Base-by-base conservation (phyloP, 2,329 filamentous ascomycete genomes). In the Fusarium circinatum region DNA sequence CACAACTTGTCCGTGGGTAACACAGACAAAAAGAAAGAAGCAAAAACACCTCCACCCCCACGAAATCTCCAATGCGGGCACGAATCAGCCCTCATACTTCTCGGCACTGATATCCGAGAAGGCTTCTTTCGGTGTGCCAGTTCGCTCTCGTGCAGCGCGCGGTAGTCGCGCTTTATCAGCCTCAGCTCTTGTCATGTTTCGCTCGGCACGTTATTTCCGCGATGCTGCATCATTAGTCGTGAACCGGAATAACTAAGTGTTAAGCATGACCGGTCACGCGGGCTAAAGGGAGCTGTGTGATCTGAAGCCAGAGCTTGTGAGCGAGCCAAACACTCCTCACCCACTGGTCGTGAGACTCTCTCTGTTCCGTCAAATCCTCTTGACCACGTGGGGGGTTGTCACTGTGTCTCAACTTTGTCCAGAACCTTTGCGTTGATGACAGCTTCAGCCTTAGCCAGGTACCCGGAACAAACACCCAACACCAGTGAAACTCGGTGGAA, bases 171-270 rank as follows among this genome's bases (percentile, higher is more conserved):
- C 39, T 42, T 61, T 26, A 62, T 67, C 64, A 70, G 71, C 67
- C 71, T 74, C 62, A 68, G 41, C 41, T 60, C 48, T 67, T 60
- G 41, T 42, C 32, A 44, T 66, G 48, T 48, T 38, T 52, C 22
- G 60, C 48, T 74, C 71, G 71, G 71, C 71, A 74, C 62, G 41
- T 64, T 68, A 54, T 74, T 72, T 68, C 71, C 71, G 71, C 36
- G 42, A 38, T 48, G 54, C 49, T 68, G 71, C 71, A 74, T 60
- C 71, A 74, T 60, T 38, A 63, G 55, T 44, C 66, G 20, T 42
- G 26, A 26, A 38, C 24, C 36, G 26, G 41, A 42, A 34, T 17
- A 34, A 8, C 14, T 28, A 26, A 38, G n/a, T 24, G n/a, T 36
- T 61, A 20, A 54, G 36, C 51, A 38, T 69, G 22, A 39, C 28